Percentiles rank a stretch among this genome's conserved stretches.
Conservation (phyloP, 2,329 filamentous ascomycete species). For the Fusarium kyushuense region DNA sequence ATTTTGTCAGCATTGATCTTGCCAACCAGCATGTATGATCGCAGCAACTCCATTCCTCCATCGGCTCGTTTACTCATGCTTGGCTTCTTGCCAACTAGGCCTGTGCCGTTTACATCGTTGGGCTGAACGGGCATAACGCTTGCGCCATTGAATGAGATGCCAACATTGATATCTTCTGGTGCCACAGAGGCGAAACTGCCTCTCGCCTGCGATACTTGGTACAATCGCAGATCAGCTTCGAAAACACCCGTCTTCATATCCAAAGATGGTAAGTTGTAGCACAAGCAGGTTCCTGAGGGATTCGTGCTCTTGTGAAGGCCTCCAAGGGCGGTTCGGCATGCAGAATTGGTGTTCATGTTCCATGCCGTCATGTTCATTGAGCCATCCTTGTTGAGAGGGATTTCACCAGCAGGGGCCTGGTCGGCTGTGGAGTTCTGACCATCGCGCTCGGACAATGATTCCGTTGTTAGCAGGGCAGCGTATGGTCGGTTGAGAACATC, state of each 20-base stretch:
- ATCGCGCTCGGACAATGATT: constrained; percentile 36
- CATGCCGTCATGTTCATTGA: constrained; percentile 67
- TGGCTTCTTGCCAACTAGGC: constrained; percentile 39
- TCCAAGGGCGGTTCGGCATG: constrained; percentile 70
- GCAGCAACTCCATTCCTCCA: constrained; percentile 60
- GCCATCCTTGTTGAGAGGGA: constrained; percentile 57
- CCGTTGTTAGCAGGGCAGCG: constrained; percentile 33
- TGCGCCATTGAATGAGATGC: constrained; percentile 66
- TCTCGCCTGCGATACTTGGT: constrained; percentile 72
- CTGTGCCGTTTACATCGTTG: constrained; percentile 44
- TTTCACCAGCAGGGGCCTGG: constrained; percentile 41
- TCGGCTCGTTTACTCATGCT: constrained; percentile 38
- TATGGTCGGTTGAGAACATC: constrained; percentile 51
- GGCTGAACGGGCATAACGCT: constrained; percentile 49
- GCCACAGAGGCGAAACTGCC: constrained; percentile 66
- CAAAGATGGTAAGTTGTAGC: constrained; percentile 83
- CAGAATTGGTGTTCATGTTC: constrained; percentile 66
- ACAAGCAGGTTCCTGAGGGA: constrained; percentile 81
- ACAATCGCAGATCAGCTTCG: constrained; percentile 81
- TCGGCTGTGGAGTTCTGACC: constrained; percentile 28
- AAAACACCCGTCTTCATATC: constrained; percentile 77
- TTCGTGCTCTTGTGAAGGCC: constrained; percentile 72
- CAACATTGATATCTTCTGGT: constrained; percentile 65
- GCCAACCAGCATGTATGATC: constrained; percentile 76
- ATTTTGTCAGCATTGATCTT: constrained; percentile 72